Conservation (phyloP, 768 basidiomycete species). For the Omphalotus guepiniiformis region DNA sequence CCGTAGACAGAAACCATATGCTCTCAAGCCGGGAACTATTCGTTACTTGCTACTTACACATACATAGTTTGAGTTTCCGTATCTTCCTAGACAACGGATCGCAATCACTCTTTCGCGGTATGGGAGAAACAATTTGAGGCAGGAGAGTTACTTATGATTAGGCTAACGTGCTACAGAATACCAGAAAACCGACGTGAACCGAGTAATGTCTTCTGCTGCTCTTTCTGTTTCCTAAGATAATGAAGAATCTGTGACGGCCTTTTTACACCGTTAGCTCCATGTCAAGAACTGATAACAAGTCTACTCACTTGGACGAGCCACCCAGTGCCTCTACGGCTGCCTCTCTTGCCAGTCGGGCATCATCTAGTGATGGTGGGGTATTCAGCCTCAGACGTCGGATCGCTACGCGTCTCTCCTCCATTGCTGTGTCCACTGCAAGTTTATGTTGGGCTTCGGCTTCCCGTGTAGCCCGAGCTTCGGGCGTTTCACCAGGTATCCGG, state of each 20-base stretch:
- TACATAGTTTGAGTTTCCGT: too few relatives aligned
- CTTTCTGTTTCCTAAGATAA: neutral
- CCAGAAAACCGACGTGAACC: constrained; percentile 1
- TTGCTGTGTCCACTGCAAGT: neutral
- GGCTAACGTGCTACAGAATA: constrained; percentile 2
- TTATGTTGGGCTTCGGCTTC: neutral
- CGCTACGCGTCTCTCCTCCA: neutral
- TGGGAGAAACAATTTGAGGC: too few relatives aligned
- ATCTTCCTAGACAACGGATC: too few relatives aligned
- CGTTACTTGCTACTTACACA: too few relatives aligned
- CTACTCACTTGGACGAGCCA: constrained; percentile 4
- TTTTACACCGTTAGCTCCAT: neutral
- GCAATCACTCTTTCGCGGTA: too few relatives aligned
- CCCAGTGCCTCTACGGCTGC: constrained; percentile 1
- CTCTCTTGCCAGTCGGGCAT: constrained; percentile 1
- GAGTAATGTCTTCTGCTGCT: neutral
- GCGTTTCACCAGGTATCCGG: neutral
- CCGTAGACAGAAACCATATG: too few relatives aligned
- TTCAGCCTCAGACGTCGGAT: neutral
- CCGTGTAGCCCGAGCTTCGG: neutral
- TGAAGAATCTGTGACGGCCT: constrained; percentile 10
- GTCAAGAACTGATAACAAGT: neutral
- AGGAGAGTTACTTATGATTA: too few relatives aligned
- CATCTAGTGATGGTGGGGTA: neutral
- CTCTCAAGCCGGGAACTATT: too few relatives aligned